Evolutionary conservation across 768 basidiomycete genomes (phyloP), one percentile per base, ranked within the genome.

Genomic region (Tulasnella sp.): DNA sequence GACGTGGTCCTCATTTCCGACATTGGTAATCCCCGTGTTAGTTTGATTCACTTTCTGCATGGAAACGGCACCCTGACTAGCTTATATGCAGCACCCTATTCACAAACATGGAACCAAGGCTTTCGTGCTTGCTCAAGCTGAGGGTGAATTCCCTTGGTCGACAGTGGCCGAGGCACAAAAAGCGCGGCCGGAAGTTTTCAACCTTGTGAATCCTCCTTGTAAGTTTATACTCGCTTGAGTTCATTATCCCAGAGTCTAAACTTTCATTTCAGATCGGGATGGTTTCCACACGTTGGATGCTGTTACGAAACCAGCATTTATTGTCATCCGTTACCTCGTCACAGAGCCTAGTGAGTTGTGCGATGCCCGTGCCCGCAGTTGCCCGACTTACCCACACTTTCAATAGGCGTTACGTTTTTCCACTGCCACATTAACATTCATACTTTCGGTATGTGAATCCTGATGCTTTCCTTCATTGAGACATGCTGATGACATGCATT

Each of bases 391-490:
- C n/a, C n/a, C n/a, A n/a, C n/a, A n/a, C n/a, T n/a, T n/a, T n/a
- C n/a, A n/a, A n/a, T n/a, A 31, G 45, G 25, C 12, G 45, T 34
- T 13, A 47, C 33, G 15, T 47, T 47, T 39, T 49, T 49, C 37
- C 34, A 49, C 35, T 37, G 48, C 37, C 48, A 49, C 15, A 49
- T 49, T 39, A 49, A 49, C 20, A 40, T 40, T 25, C 48, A 49
- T n/a, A 22, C 25, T 4, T 13, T 49, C 3, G 48, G 48, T 9
- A n/a, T n/a, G n/a, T n/a, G n/a, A n/a, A n/a, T n/a, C n/a, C n/a
- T n/a, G n/a, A n/a, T n/a, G n/a, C n/a, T n/a, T n/a, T n/a, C n/a
- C n/a, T n/a, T n/a, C n/a, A n/a, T n/a, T n/a, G n/a, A n/a, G n/a
- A n/a, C n/a, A n/a, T n/a, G n/a, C n/a, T n/a, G n/a, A n/a, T n/a